Evolutionary conservation across 2,329 filamentous ascomycete genomes (phyloP), one percentile per base, ranked within the genome.

Genomic region (Phialophora tarda): DNA sequence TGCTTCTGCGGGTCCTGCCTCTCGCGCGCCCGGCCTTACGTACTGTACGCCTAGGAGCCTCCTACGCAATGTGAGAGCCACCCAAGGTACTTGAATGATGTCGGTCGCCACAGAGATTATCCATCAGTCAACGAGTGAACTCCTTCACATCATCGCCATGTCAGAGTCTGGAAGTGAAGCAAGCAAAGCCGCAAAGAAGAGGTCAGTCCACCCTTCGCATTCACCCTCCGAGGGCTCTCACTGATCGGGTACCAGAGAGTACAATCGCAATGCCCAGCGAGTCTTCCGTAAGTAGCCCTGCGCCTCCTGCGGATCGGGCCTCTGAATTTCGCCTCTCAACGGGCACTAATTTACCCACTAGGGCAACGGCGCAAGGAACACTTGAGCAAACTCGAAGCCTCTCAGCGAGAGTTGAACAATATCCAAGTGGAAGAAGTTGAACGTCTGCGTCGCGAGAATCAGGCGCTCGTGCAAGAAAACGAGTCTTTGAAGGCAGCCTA

Each of bases 331-430:
- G 26, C 44, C 56, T 63, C 50, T 12, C 28, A 34, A 47, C 41
- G 41, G 50, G 23, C 48, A 66, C 68, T 70, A 63, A 70, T 38
- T 17, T 61, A 28, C 21, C 32, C 34, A 59, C n/a, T 51, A 81
- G 79, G 79, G 41, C 78, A 79, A 66, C 73, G 79, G 66, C 76
- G 79, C 60, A 81, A 81, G 71, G 79, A 81, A 67, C 79, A 80
- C 66, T 73, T 81, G 55, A 80, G 77, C 71, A 80, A 77, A 51
- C 76, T 81, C 32, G 79, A 81, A 69, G 76, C 77, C 54, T 76
- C 78, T 41, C 78, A 81, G 63, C 77, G 76, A 59, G 78, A 80
- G 64, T 75, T 79, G 62, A 78, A 70, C 54, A 73, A 71, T 17
- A 75, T 78, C 59, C 78, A 80, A 68, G 75, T 76, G 10, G 78